Evolutionary conservation across 768 basidiomycete genomes (phyloP).

Genomic region (Lactifluus echinatus): DNA sequence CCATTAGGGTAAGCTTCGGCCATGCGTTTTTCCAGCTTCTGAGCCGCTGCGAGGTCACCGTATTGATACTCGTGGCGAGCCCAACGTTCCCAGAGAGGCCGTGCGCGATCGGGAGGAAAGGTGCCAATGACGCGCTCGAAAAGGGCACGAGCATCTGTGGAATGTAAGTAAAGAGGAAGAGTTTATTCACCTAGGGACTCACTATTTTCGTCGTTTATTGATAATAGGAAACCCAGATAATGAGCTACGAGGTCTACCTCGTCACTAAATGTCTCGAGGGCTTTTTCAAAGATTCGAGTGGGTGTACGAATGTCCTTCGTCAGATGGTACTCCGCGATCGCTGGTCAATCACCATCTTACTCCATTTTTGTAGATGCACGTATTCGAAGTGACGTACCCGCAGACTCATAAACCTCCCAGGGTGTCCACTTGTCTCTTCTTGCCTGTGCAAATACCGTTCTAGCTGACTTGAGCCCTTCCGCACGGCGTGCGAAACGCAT

Average conservation of each 20-base stretch:
- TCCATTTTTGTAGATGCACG: not conserved
- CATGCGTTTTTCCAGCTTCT: slow-evolving; percentile 85
- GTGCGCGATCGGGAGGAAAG: slow-evolving; percentile 69
- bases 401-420: slow-evolving; percentile 93
- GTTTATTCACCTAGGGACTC: slow-evolving; percentile 3
- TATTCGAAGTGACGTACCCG: slow-evolving; percentile 44
- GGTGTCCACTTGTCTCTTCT: slow-evolving; percentile 66
- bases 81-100: slow-evolving; percentile 94
- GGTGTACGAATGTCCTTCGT: slow-evolving; percentile 74
- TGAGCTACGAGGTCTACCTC: slow-evolving; percentile 81
- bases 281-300: slow-evolving; percentile 89
- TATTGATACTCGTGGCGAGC: slow-evolving; percentile 92
- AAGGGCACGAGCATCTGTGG: slow-evolving; percentile 83
- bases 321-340: slow-evolving; percentile 90
- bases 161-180: slow-evolving; percentile 12
- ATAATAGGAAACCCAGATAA: slow-evolving; percentile 89
- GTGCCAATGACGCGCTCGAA: slow-evolving; percentile 83
- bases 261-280: slow-evolving; percentile 72
- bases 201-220: slow-evolving; percentile 95
- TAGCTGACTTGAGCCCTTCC: slow-evolving; percentile 74
- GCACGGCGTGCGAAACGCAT: slow-evolving; percentile 88
- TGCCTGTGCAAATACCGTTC: slow-evolving; percentile 73
- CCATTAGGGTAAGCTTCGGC: slow-evolving; percentile 82
- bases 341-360: slow-evolving; percentile 34
- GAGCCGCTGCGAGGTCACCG: slow-evolving; percentile 81